These are phyloP conservation scores for Coemansia sp. DNA, from an alignment of 192 early-diverging fungal species.

Conservation along the genomic window DNA sequence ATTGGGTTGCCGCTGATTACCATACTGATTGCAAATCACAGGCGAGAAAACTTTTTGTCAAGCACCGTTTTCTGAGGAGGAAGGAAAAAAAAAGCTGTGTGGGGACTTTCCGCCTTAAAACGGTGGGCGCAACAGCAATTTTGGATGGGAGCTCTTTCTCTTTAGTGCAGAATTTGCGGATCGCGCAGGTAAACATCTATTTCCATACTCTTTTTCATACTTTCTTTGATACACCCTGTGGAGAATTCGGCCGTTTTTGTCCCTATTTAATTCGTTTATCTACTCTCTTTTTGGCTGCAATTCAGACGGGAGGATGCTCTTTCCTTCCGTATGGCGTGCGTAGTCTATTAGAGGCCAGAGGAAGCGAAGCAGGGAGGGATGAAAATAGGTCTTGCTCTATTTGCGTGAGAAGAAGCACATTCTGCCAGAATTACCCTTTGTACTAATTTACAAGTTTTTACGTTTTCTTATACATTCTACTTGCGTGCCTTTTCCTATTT, in stretches of 20 bases:
- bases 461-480: constrained; percentile 6
- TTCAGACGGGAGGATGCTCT: neutral
- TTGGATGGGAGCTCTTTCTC: constrained; percentile 31
- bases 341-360: neutral
- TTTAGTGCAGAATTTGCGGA: constrained; percentile 58
- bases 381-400: neutral
- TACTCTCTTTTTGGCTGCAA: neutral
- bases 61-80: neutral
- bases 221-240: constrained; percentile 12
- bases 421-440: constrained; percentile 19
- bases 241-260: neutral
- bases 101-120: constrained; percentile 14
- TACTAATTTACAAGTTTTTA: constrained; percentile 24
- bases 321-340: neutral
- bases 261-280: neutral
- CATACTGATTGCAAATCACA: no score
- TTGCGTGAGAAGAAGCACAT: constrained; percentile 54
- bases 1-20: neutral
- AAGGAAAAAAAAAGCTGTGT: neutral
- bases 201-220: constrained; percentile 21
- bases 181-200: constrained; percentile 52
- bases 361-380: neutral
- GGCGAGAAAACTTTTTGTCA: neutral
- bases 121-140: constrained; percentile 9
- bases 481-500: neutral